These are phyloP conservation scores for Diversispora epigaea DNA, from an alignment of 192 early-diverging fungal genomes.

Conservation along the genomic window DNA sequence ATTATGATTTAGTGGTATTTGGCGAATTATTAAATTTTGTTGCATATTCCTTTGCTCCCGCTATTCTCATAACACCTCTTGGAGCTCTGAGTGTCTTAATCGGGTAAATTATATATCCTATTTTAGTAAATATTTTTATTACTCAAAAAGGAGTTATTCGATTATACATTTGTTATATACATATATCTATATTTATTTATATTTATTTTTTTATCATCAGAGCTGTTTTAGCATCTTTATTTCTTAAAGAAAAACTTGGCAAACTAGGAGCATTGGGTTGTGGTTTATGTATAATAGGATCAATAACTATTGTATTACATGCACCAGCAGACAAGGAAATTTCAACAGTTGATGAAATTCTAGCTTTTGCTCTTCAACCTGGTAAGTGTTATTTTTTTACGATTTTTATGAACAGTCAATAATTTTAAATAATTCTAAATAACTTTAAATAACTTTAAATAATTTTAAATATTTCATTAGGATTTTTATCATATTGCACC, in stretches of 20 bases:
- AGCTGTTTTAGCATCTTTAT: slow-evolving; percentile 82
- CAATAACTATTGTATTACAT: slow-evolving; percentile 84
- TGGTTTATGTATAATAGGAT: slow-evolving; percentile 84
- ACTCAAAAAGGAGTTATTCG: background rate
- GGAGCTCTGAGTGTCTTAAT: slow-evolving; percentile 89
- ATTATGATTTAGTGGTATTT: slow-evolving; percentile 67
- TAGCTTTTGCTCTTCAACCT: slow-evolving; percentile 75
- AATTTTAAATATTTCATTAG: slow-evolving; percentile 35
- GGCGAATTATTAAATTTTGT: slow-evolving; percentile 94
- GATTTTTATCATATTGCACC: slow-evolving; percentile 78
- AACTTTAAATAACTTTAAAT: no score
- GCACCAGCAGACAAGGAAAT: slow-evolving; percentile 81
- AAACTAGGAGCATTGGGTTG: slow-evolving; percentile 85
- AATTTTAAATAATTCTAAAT: no score
- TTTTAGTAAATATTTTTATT: background rate
- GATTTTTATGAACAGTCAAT: background rate
- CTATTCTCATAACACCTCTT: slow-evolving; percentile 92
- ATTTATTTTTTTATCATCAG: slow-evolving; percentile 38
- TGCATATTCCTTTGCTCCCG: slow-evolving; percentile 93
- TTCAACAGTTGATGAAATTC: slow-evolving; percentile 80
- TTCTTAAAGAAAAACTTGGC: slow-evolving; percentile 85
- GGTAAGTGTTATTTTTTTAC: slow-evolving; percentile 42
- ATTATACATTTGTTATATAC: background rate
- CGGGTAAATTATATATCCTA: slow-evolving; percentile 47
- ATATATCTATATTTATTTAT: background rate